Evolutionary conservation across 257 asterid species (phyloP).

Genomic region (Fraxinus excelsior): DNA sequence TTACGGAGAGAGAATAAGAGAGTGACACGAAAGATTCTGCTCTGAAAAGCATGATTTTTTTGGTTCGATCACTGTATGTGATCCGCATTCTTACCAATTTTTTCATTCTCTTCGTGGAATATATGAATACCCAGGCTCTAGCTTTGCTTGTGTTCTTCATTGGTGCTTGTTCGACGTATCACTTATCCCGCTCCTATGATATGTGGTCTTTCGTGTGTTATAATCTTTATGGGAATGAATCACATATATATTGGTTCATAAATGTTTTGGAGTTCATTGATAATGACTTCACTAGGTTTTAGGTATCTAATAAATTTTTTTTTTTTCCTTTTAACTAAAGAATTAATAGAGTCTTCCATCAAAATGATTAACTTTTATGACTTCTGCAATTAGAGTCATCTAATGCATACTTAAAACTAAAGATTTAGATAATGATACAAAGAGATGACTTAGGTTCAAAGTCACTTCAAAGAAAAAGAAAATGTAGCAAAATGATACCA

Average conservation of each 20-base stretch:
- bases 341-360: no score
- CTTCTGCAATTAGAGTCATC: neutral
- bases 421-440: slow-evolving; percentile 23
- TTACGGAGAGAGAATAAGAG: no score
- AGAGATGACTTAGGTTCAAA: slow-evolving; percentile 37
- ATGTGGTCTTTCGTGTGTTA: neutral
- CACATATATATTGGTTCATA: neutral
- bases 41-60: no score
- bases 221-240: no score
- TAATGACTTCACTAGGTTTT: neutral
- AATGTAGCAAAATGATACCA: slow-evolving; percentile 19
- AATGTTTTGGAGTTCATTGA: neutral
- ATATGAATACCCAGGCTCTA: neutral
- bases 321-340: no score
- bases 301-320: neutral
- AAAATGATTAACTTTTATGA: no score
- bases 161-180: neutral
- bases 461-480: slow-evolving; percentile 27
- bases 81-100: no score
- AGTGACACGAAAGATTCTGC: no score
- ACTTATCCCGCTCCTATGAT: neutral
- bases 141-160: neutral
- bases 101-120: neutral
- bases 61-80: no score
- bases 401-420: neutral